Base-by-base conservation (phyloP, 805 yeast genomes). In the Yamadazyma olivae region DNA sequence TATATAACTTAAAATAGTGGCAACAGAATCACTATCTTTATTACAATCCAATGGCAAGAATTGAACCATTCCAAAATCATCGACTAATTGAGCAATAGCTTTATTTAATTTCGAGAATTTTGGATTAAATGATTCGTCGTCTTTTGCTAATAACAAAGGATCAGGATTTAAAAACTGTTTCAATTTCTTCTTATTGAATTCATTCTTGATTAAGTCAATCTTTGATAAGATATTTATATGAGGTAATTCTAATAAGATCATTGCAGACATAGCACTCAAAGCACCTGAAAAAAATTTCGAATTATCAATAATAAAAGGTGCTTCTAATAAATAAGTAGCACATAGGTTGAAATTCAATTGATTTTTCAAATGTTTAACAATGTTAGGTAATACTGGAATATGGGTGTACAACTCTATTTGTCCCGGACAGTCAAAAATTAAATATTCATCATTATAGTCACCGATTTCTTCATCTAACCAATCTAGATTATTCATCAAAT, bases 41-140 rank as follows among this genome's bases (percentile, higher is more conserved):
- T 70, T 58, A 46, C 81, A 75, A 53, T 89, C 95, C 44, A 93
- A 70, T 0, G 99, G 98, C 46, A 93, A 64, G 54, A 89, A 93
- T 56, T 93, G 97, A 3, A 93, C 97, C 99, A 93, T 93, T 5
- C 99, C 99, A 57, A 93, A 93, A 52, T 93, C 99, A 54, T 93
- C 98, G 23, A 90, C 95, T 47, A 93, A 67, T 44, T 83, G 80
- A 0, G 97, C 96, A 48, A 93, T 89, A 12, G 90, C 75, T 48
- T 75, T 75, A 56, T 88, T 91, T 41, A 93, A 71, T 43, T 70
- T 77, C 25, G 80, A 74, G 53, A 80, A 91, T 51, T 74, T 81
- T 9, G 78, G 77, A 49, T 75, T 77, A 18, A 45, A 50, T 5
- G 24, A 10, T 6, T 67, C 66, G 36, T 72, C 72, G 5, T 69